Evolutionary conservation across 2,329 filamentous ascomycete genomes (phyloP), one percentile per base, ranked within the genome.

Genomic region (Microascus cirrosus): DNA sequence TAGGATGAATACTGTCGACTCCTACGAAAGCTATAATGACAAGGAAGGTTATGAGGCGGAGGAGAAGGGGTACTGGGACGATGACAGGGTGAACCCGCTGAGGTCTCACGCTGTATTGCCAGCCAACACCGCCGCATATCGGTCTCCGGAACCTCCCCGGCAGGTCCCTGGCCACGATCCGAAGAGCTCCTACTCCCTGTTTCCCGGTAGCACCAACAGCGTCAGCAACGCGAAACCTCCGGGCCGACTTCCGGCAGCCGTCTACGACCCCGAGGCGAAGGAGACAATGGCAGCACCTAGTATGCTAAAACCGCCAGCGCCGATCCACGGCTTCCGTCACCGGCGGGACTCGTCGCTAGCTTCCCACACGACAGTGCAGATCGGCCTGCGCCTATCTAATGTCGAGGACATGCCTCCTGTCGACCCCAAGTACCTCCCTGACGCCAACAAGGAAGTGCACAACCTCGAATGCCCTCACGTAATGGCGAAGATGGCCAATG

Each of bases 351-450:
- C 83, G 5, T 89, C 85, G 1, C 74, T 83, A 50, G 76, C 75
- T 18, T 88, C 85, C 52, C 81, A 81, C 11, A 84, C 84, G 25
- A 89, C 85, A 0, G 85, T 89, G 12, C 85, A 88, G 65, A 89
- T 89, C 56, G 86, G 85, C 1, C 74, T 89, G 18, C 80, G 86
- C 12, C 74, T 89, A 58, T 89, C 85, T 28, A 82, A 77, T 57
- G 76, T 80, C 35, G 71, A 77, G 15, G 78, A 82, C 61, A 75
- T 81, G 61, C 69, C 72, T 1, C 71, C 70, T 18, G 65, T 71
- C 20, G 63, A 69, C 48, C 67, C 56, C 60, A 69, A 59, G 55
- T 67, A 63, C 60, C 68, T 63, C 52, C 65, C 60, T 55, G 63
- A 71, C 60, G 39, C 15, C 39, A 45, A n/a, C 39, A 18, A 18